These are phyloP conservation scores for Xylaria scruposa DNA, from an alignment of 495 filamentous ascomycete species.

Conservation along the genomic window DNA sequence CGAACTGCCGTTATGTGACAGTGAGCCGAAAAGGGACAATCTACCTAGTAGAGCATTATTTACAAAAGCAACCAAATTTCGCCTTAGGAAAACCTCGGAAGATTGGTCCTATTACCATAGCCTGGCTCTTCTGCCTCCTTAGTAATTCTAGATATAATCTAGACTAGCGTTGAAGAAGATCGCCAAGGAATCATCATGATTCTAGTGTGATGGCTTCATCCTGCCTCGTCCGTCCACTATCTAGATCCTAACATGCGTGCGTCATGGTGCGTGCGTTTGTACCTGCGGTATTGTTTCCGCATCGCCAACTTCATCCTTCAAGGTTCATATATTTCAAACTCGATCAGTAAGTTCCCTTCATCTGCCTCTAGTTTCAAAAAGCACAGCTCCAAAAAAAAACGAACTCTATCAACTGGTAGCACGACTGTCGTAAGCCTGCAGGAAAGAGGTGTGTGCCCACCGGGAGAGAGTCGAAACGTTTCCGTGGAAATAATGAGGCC, in stretches of 20 bases:
- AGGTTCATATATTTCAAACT: conserved; percentile 8
- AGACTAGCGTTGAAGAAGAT: neutral
- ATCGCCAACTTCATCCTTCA: neutral
- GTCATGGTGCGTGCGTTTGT: neutral
- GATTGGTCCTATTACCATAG: neutral
- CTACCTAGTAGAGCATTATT: neutral
- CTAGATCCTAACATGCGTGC: neutral
- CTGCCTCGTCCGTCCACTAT: neutral
- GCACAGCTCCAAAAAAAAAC: neutral
- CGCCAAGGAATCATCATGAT: no score
- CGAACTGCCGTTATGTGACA: neutral
- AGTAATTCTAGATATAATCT: neutral
- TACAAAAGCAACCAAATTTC: neutral
- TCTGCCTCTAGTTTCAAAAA: neutral
- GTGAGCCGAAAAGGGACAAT: neutral
- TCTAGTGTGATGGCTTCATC: neutral
- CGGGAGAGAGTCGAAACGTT: neutral
- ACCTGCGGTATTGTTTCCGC: conserved; percentile 20
- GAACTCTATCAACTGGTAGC: neutral
- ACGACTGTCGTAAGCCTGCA: neutral
- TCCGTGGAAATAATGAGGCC: conserved; percentile 7
- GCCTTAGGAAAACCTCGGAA: neutral
- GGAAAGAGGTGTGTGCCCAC: neutral
- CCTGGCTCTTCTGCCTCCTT: neutral
- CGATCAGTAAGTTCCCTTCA: neutral